phyloP scores from a whole-genome alignment of 768 basidiomycete genomes.

The Mrakia gelida region DNA sequence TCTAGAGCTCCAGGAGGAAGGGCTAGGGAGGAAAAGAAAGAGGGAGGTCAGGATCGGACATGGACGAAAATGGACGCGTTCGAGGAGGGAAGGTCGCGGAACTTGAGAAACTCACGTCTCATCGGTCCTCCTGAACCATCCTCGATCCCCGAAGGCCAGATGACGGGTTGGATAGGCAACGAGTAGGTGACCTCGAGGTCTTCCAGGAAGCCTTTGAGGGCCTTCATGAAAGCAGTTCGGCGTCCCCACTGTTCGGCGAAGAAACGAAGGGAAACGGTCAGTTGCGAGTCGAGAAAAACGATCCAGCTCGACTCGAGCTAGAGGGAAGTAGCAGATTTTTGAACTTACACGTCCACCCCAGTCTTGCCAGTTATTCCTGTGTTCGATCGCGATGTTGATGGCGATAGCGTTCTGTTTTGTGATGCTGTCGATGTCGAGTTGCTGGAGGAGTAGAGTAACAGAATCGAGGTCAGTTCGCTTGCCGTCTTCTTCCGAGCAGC shows the following conservation, averaged over 20 bases:
- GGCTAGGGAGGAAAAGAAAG: not conserved
- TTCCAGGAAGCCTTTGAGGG: constrained; percentile 65
- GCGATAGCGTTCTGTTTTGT: constrained; percentile 48
- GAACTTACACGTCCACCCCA: constrained; percentile 57
- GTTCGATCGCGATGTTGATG: constrained; percentile 66
- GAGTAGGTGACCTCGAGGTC: constrained; percentile 68
- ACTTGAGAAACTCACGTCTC: not conserved
- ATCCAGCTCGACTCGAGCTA: no score
- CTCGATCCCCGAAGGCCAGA: constrained; percentile 9
- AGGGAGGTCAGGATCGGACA: not conserved
- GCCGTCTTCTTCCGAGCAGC: not conserved
- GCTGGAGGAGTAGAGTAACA: not conserved
- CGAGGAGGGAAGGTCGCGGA: not conserved
- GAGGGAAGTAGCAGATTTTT: no score
- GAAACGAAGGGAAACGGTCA: constrained; percentile 21
- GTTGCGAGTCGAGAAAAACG: not conserved
- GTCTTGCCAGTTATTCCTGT: constrained; percentile 72
- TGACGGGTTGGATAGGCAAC: constrained; percentile 67
- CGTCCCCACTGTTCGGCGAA: constrained; percentile 51
- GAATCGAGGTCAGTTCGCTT: not conserved
- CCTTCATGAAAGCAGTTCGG: constrained; percentile 69
- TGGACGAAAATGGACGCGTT: not conserved
- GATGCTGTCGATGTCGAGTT: constrained; percentile 63
- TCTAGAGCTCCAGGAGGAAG: not conserved
- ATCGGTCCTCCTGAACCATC: not conserved